A percentile compares a stretch with the other conserved stretches of the same genome.
These are phyloP conservation scores for Myxozyma lipomycoides DNA, from an alignment of 805 yeast genomes.

Conservation along the genomic window DNA sequence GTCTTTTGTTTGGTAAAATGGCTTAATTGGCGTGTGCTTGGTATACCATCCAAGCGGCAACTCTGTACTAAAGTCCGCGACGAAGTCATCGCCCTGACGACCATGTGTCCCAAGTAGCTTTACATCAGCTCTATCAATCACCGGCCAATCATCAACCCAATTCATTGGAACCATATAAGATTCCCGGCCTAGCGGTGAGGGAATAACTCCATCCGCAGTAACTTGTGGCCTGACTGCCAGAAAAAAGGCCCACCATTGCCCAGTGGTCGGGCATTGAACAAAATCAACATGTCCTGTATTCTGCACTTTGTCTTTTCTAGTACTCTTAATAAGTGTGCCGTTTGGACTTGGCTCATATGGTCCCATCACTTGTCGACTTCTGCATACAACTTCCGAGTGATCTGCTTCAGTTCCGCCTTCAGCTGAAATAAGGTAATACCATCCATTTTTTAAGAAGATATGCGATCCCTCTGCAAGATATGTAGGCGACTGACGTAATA, in stretches of 20 bases:
- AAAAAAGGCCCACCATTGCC: slow-evolving; percentile 11
- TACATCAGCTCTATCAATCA: not conserved
- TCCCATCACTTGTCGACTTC: not conserved
- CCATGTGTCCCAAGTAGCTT: not conserved
- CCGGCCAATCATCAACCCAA: slow-evolving; percentile 13
- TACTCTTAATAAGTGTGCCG: slow-evolving; percentile 1
- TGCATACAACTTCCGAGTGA: slow-evolving; percentile 8
- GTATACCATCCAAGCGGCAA: slow-evolving; percentile 6
- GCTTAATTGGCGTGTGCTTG: slow-evolving; percentile 6
- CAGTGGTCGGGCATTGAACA: not conserved
- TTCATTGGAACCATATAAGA: slow-evolving; percentile 5
- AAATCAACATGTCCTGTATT: slow-evolving; percentile 12
- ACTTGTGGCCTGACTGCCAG: slow-evolving; percentile 10
- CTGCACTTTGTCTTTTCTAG: slow-evolving; percentile 4
- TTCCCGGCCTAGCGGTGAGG: slow-evolving; percentile 5
- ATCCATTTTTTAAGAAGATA: slow-evolving; percentile 1
- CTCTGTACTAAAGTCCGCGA: not conserved
- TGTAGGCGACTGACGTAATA: slow-evolving; percentile 1
- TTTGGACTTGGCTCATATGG: slow-evolving; percentile 8
- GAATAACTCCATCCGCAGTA: not conserved
- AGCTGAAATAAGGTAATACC: slow-evolving; percentile 6
- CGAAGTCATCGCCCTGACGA: not conserved
- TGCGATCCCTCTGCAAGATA: slow-evolving; percentile 12
- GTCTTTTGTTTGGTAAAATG: not conserved
- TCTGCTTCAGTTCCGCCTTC: slow-evolving; percentile 11